Conservation (phyloP, 2,329 filamentous ascomycete genomes). For the Fusarium zealandicum region DNA sequence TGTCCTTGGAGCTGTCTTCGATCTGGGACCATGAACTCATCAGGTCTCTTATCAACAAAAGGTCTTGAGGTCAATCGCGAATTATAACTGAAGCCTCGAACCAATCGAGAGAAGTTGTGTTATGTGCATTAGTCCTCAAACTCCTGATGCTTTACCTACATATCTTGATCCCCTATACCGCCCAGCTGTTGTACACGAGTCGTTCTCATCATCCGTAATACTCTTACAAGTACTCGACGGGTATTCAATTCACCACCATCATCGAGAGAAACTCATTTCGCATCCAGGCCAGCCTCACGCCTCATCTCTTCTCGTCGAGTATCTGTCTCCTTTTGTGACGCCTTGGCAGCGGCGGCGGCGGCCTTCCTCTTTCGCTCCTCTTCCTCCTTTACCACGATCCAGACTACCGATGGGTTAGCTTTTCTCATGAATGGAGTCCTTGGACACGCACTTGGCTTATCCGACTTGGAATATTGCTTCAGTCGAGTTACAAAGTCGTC, state of each 20-base stretch:
- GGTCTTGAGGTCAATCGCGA: no score
- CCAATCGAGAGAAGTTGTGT: slow-evolving; percentile 10
- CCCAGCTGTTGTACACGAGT: slow-evolving; percentile 33
- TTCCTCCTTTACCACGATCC: slow-evolving; percentile 59
- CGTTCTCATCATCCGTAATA: slow-evolving; percentile 22
- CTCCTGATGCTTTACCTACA: slow-evolving; percentile 19
- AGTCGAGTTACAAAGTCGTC: slow-evolving; percentile 84
- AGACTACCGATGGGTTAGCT: slow-evolving; percentile 50
- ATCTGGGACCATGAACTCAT: no score
- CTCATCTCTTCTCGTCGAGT: slow-evolving; percentile 58
- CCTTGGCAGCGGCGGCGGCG: slow-evolving; percentile 46
- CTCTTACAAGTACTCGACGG: slow-evolving; percentile 32
- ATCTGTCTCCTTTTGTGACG: slow-evolving; percentile 52
- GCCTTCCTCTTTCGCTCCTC: slow-evolving; percentile 52
- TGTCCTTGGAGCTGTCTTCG: no score
- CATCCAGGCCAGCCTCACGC: slow-evolving; percentile 55
- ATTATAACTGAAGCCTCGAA: not conserved
- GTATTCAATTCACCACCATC: not conserved
- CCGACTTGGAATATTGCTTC: slow-evolving; percentile 88
- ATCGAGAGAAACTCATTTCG: slow-evolving; percentile 37
- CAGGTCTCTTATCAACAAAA: no score
- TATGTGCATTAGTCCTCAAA: slow-evolving; percentile 16
- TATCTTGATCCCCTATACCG: slow-evolving; percentile 1
- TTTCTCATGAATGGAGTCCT: not conserved
- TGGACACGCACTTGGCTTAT: slow-evolving; percentile 79